Base-by-base conservation (phyloP, 108 stramenopile genomes). In the Craspedostauros australis region DNA sequence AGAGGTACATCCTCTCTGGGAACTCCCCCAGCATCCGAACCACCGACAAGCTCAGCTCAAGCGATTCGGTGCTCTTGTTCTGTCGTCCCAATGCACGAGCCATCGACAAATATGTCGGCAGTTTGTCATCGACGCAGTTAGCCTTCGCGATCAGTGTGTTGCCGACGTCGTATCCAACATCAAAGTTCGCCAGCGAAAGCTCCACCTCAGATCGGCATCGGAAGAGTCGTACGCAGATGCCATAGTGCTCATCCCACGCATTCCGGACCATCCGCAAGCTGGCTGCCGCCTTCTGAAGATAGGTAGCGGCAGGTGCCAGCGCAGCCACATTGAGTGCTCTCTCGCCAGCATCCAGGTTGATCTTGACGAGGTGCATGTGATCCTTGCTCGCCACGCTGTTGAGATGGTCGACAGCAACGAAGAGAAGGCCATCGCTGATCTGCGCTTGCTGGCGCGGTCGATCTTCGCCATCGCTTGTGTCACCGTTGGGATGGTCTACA, bases 391-490 rank as follows among this genome's bases (percentile, higher is more conserved):
- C 54, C 22, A 39, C 53, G 0, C 53, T 48, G 34, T 68, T 68
- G 9, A 68, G 37, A 23, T 55, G 57, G 30, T 61, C 67, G 2
- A 60, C 52, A 4, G 67, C 67, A 11, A 49, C 59, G 61, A 55
- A 68, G 0, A 68, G 34, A 58, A 68, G 60, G 59, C 67, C 60
- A n/a, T n/a, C n/a, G n/a, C n/a, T n/a, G n/a, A n/a, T n/a, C n/a
- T n/a, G n/a, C n/a, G n/a, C n/a, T n/a, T n/a, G n/a, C n/a, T n/a
- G n/a, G n/a, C n/a, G n/a, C n/a, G n/a, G n/a, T n/a, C n/a, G n/a
- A n/a, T n/a, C n/a, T n/a, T n/a, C n/a, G n/a, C n/a, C n/a, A n/a
- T n/a, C n/a, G n/a, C n/a, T n/a, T n/a, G n/a, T n/a, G n/a, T n/a
- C n/a, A n/a, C n/a, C n/a, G n/a, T n/a, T n/a, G n/a, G n/a, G n/a